These are phyloP conservation scores for Cyberlindnera subsufficiens DNA, from an alignment of 805 yeast genomes.

Conservation along the genomic window DNA sequence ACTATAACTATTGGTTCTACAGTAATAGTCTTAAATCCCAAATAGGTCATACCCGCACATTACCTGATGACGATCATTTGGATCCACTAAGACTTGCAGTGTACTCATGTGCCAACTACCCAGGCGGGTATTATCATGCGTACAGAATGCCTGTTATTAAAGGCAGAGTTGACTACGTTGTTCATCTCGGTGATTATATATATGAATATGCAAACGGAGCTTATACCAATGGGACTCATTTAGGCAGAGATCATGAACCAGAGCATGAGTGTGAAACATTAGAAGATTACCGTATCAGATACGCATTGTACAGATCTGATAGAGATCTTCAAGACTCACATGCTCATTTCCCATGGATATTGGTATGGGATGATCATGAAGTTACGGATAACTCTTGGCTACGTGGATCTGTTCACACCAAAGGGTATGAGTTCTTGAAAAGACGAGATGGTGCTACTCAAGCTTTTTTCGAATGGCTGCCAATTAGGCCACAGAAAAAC, in stretches of 20 bases:
- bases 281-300: constrained; percentile 19
- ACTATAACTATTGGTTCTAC: constrained; percentile 18
- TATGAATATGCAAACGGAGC: constrained; percentile 22
- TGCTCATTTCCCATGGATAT: constrained; percentile 19
- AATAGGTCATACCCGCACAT: too few species aligned
- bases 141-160: constrained; percentile 17
- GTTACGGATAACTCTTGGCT: constrained; percentile 23
- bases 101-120: constrained; percentile 22
- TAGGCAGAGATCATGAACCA: constrained; percentile 18
- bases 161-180: constrained; percentile 18
- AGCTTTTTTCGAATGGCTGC: constrained; percentile 24
- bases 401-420: constrained; percentile 19
- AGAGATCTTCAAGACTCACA: constrained; percentile 19
- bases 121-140: constrained; percentile 22
- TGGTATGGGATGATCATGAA: constrained; percentile 26
- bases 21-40: neutral
- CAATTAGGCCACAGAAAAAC: constrained; percentile 17
- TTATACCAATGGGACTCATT: constrained; percentile 19
- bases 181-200: constrained; percentile 24
- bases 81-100: constrained; percentile 15
- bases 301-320: constrained; percentile 18
- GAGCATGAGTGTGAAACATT: constrained; percentile 16
- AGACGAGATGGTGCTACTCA: constrained; percentile 16
- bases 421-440: constrained; percentile 17
- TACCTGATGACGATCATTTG: constrained; percentile 3